Evolutionary conservation across 495 filamentous ascomycete species (phyloP).

Genomic region (Penicillium steckii): DNA sequence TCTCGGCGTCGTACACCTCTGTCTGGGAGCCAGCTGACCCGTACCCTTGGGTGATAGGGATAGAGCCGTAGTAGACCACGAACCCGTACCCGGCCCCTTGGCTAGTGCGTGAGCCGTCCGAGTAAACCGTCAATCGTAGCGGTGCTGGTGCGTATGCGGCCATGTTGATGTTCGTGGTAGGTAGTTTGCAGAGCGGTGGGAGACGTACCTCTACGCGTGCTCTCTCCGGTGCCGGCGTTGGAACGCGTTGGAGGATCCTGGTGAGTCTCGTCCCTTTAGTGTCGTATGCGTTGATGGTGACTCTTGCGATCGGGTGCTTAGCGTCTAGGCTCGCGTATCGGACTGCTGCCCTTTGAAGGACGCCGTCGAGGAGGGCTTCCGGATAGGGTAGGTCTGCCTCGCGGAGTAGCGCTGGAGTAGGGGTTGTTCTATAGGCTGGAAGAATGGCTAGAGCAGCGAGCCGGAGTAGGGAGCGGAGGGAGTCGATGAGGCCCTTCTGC

Average conservation of each 20-base stretch:
- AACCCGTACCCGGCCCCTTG: background rate
- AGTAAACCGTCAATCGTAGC: background rate
- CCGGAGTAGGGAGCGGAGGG: background rate
- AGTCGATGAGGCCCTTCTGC: background rate
- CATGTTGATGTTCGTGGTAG: background rate
- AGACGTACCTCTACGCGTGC: background rate
- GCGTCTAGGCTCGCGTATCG: background rate
- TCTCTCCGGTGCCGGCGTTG: background rate
- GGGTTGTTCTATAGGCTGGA: background rate
- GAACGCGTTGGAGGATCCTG: background rate
- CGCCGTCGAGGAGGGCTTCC: background rate
- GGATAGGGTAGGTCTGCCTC: background rate
- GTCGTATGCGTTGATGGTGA: background rate
- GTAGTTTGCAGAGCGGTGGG: background rate
- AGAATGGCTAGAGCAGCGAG: background rate
- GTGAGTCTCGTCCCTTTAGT: background rate
- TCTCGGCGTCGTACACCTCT: background rate
- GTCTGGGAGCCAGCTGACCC: background rate
- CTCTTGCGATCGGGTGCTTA: background rate
- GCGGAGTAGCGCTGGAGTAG: background rate
- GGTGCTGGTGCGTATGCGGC: background rate
- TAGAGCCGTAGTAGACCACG: slow-evolving; percentile 1
- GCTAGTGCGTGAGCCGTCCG: background rate
- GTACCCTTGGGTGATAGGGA: slow-evolving; percentile 1
- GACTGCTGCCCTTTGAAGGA: background rate